Conservation (phyloP, 2,329 filamentous ascomycete species). For the Exophiala lecanii-corni region DNA sequence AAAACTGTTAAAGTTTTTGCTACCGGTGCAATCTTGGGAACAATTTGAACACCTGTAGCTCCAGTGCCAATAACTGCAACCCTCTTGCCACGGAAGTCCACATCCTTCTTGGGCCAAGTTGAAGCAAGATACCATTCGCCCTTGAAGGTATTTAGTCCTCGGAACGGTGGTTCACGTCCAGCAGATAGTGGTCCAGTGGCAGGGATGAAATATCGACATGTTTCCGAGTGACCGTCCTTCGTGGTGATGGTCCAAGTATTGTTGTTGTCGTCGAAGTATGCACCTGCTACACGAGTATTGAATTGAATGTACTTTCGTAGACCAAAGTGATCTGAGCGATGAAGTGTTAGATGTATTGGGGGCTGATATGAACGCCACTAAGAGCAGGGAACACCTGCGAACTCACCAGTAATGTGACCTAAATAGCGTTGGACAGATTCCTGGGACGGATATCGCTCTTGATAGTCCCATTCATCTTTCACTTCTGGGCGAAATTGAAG, state of each 20-base stretch:
- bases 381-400: no score
- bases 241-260: constrained; percentile 43
- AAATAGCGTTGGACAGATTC: constrained; percentile 42
- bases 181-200: constrained; percentile 48
- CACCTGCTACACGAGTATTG: constrained; percentile 38
- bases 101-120: constrained; percentile 52
- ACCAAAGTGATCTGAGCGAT: constrained; percentile 16
- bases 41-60: constrained; percentile 43
- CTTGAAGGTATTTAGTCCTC: constrained; percentile 55
- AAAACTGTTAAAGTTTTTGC: constrained; percentile 37
- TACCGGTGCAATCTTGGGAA: constrained; percentile 21
- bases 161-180: constrained; percentile 49
- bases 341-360: background rate
- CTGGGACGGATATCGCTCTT: constrained; percentile 33
- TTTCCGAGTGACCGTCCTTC: constrained; percentile 35
- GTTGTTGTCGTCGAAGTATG: constrained; percentile 34
- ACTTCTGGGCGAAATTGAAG: constrained; percentile 30
- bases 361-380: no score
- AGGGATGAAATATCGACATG: constrained; percentile 41
- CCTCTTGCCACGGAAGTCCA: constrained; percentile 47
- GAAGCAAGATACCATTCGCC: constrained; percentile 57
- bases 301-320: constrained; percentile 44
- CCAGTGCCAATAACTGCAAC: constrained; percentile 62
- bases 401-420: no score
- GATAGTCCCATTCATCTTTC: constrained; percentile 31